Percentiles rank a stretch among this genome's conserved stretches.
phyloP scores from a whole-genome alignment of 306 rosid genomes.

The Cicer yamashitae region DNA sequence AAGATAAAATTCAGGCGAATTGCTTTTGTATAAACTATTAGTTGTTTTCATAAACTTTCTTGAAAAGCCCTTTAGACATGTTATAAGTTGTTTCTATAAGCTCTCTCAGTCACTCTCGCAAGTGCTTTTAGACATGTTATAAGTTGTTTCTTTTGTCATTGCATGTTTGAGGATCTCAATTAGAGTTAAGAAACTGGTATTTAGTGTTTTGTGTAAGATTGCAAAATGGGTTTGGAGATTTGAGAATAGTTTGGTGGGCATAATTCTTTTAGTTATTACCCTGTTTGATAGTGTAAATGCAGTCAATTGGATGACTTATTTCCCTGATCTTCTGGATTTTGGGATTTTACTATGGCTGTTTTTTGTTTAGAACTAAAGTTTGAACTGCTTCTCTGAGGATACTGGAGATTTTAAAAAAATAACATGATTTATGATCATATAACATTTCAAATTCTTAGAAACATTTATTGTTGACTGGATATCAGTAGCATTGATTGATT shows the following conservation, averaged over 20 bases:
- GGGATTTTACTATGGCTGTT: constrained; percentile 1
- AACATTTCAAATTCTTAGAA: too few relatives aligned
- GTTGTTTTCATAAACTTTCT: too few relatives aligned
- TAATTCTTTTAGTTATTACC: neutral
- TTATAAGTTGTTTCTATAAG: too few relatives aligned
- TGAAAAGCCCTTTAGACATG: too few relatives aligned
- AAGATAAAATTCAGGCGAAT: too few relatives aligned
- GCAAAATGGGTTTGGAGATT: neutral
- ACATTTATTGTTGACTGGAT: constrained; percentile 10
- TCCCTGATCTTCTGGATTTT: neutral
- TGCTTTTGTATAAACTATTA: too few relatives aligned
- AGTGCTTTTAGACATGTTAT: too few relatives aligned
- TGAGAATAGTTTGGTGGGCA: constrained; percentile 5
- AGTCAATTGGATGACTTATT: neutral
- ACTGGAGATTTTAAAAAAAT: neutral
- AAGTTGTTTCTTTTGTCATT: neutral
- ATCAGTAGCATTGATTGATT: neutral
- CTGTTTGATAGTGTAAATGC: constrained; percentile 16
- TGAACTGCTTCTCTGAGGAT: neutral
- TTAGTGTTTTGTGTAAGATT: constrained; percentile 12
- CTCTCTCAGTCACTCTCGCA: too few relatives aligned
- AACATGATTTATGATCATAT: too few relatives aligned
- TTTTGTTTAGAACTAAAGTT: constrained; percentile 26
- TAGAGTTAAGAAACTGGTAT: neutral
- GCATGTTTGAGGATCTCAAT: constrained; percentile 4